Conservation (phyloP, 805 yeast genomes). For the Tanozyma kutaoensis region DNA sequence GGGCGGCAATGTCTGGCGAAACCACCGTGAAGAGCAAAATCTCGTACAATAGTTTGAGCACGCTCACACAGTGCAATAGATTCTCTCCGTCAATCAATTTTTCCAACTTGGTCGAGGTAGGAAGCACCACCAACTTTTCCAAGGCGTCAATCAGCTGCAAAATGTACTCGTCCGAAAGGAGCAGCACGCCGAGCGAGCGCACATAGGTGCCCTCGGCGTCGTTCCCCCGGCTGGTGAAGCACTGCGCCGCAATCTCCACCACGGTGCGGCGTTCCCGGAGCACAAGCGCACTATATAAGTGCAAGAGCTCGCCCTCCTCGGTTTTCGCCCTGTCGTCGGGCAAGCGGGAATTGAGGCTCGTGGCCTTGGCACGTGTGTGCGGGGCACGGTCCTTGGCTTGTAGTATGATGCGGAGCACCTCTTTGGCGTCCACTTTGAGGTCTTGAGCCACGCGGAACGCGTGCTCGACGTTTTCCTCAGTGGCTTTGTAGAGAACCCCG, state of each 20-base stretch:
- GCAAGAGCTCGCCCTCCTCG: conserved; percentile 14
- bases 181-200: too few species aligned
- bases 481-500: conserved; percentile 22
- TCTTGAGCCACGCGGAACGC: conserved; percentile 26
- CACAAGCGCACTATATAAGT: conserved; percentile 23
- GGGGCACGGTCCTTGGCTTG: conserved; percentile 26
- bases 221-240: conserved; percentile 8
- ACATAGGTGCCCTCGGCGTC: too few species aligned
- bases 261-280: conserved; percentile 39
- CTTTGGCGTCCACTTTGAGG: conserved; percentile 27
- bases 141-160: too few species aligned
- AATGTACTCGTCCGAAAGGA: too few species aligned
- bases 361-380: conserved; percentile 9
- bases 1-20: too few species aligned
- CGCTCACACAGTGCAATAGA: too few species aligned
- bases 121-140: too few species aligned
- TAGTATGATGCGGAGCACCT: conserved; percentile 34
- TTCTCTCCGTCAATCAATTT: too few species aligned
- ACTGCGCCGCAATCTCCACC: conserved; percentile 25
- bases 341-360: conserved; percentile 14
- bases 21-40: too few species aligned
- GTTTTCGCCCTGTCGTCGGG: conserved; percentile 22
- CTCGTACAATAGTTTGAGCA: too few species aligned
- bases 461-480: conserved; percentile 17
- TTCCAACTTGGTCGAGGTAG: too few species aligned